A percentile compares a stretch with the other conserved stretches of the same genome.
These are phyloP conservation scores for Eragrostis curvula DNA, from an alignment of 176 grass and related monocot genomes.

Conservation along the genomic window DNA sequence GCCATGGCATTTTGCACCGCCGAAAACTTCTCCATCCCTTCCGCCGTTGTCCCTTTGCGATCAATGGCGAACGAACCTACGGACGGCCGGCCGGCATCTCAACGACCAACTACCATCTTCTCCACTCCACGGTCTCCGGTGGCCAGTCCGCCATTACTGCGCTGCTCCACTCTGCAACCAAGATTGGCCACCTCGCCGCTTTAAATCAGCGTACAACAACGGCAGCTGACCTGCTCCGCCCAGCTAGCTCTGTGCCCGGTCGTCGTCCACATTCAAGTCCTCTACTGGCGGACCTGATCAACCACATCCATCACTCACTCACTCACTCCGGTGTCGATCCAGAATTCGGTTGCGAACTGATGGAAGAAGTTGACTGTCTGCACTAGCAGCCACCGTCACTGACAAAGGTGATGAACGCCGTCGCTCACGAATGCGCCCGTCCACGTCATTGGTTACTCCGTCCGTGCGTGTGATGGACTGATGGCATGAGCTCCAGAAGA, in stretches of 20 bases:
- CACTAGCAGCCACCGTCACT: not conserved
- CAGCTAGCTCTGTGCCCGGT: not conserved
- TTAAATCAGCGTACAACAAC: not conserved
- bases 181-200: not conserved
- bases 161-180: not conserved
- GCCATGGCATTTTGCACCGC: no score
- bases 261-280: not conserved
- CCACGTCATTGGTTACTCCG: not conserved
- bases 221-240: not conserved
- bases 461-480: no score
- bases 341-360: not conserved
- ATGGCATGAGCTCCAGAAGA: not conserved
- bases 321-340: not conserved
- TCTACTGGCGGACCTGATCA: no score
- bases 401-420: not conserved
- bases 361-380: not conserved
- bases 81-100: not conserved
- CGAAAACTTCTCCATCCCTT: no score
- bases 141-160: conserved; percentile 10
- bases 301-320: not conserved
- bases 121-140: not conserved
- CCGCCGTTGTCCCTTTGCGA: no score
- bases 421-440: not conserved
- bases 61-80: no score
- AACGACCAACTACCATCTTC: not conserved